A percentile compares a stretch with the other conserved stretches of the same genome.
These are phyloP conservation scores for Pharnaceum exiguum DNA, from an alignment of 148 eudicot species.

Conservation along the genomic window DNA sequence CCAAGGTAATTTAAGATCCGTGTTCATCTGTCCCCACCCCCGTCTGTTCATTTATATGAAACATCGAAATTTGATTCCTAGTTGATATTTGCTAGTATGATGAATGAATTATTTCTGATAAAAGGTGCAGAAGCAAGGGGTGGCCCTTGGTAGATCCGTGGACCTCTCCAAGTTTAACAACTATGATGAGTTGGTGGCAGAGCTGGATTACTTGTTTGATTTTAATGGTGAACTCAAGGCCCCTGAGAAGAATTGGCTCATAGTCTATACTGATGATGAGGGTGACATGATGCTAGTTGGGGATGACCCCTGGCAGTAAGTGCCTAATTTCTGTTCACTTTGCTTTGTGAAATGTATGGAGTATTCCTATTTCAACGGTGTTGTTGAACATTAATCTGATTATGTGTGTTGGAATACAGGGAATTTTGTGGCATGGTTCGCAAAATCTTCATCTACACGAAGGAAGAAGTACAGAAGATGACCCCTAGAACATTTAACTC, in stretches of 20 bases:
- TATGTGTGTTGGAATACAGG: slow-evolving; percentile 31
- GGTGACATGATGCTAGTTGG: slow-evolving; percentile 99
- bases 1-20: slow-evolving; percentile 73
- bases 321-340: slow-evolving; percentile 4
- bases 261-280: slow-evolving; percentile 93
- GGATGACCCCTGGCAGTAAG: slow-evolving; percentile 99
- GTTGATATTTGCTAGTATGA: neutral
- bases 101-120: neutral
- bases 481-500: slow-evolving; percentile 51
- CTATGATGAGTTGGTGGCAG: slow-evolving; percentile 75
- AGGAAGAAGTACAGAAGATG: slow-evolving; percentile 91
- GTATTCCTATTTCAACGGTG: neutral
- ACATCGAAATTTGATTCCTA: neutral
- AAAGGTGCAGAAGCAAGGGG: slow-evolving; percentile 96
- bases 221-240: slow-evolving; percentile 74
- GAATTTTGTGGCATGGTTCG: slow-evolving; percentile 92
- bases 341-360: neutral
- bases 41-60: neutral
- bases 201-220: slow-evolving; percentile 75
- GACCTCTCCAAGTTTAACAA: slow-evolving; percentile 78
- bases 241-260: slow-evolving; percentile 66
- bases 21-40: neutral
- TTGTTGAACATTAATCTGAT: neutral
- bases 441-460: slow-evolving; percentile 80
- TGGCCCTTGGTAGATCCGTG: slow-evolving; percentile 92